phyloP scores from a whole-genome alignment of 371 early-diverging fungal species.

The Paraphysoderma sedebokerense region DNA sequence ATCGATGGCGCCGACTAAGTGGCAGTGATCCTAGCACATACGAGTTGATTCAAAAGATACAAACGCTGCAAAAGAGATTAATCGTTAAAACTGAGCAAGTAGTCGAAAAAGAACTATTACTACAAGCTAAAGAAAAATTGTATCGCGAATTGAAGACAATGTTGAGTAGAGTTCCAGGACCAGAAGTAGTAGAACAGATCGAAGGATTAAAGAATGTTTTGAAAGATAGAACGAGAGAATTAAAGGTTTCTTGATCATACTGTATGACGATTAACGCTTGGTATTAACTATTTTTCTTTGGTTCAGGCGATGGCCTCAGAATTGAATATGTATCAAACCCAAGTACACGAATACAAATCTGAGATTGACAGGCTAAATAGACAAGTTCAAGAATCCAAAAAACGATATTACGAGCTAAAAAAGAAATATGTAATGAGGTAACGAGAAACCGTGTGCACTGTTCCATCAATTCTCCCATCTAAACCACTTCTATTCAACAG shows the following conservation, averaged over 20 bases:
- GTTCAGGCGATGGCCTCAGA: constrained; percentile 19
- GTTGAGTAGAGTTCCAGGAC: constrained; percentile 17
- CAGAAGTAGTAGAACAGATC: constrained; percentile 25
- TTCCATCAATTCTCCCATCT: no score
- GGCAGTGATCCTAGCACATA: constrained; percentile 19
- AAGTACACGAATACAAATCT: constrained; percentile 15
- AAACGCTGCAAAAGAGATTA: constrained; percentile 17
- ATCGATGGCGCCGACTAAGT: constrained; percentile 18
- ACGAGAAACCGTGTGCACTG: no score
- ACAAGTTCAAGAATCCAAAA: constrained; percentile 17
- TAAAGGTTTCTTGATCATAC: constrained; percentile 15
- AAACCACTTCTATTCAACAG: no score
- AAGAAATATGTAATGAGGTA: no score
- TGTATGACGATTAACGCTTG: not conserved
- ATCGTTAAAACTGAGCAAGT: constrained; percentile 21
- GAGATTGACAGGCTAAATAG: constrained; percentile 13
- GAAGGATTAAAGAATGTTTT: constrained; percentile 18
- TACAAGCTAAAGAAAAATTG: constrained; percentile 14
- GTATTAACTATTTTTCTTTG: not conserved
- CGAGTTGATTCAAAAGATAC: constrained; percentile 19
- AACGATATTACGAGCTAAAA: constrained; percentile 12
- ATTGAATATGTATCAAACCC: constrained; percentile 25
- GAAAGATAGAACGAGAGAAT: constrained; percentile 19
- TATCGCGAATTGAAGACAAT: constrained; percentile 14
- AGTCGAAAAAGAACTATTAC: constrained; percentile 16